Percentiles rank a stretch among this genome's conserved stretches.
phyloP scores from a whole-genome alignment of 257 asterid species.

The Anisodus acutangulus region DNA sequence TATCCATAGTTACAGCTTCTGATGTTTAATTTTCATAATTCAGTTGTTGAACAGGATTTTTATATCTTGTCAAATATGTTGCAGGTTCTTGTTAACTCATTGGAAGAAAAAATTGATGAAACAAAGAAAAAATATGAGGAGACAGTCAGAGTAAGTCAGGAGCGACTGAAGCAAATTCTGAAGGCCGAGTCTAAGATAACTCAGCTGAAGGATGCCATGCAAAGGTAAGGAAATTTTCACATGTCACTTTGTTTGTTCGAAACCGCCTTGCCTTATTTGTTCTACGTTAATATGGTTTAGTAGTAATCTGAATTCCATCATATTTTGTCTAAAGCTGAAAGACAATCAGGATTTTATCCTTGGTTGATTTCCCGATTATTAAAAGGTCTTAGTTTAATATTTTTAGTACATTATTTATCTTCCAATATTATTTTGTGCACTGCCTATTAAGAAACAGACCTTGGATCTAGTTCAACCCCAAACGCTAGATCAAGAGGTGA shows the following conservation, averaged over 20 bases:
- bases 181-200: slow-evolving; percentile 78
- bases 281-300: neutral
- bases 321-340: neutral
- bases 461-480: no score
- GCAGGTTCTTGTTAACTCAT: slow-evolving; percentile 64
- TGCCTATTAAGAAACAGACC: neutral
- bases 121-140: slow-evolving; percentile 75
- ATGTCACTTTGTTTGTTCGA: slow-evolving; percentile 13
- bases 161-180: slow-evolving; percentile 64
- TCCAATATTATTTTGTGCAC: neutral
- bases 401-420: neutral
- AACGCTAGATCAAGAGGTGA: no score
- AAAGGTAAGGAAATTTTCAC: slow-evolving; percentile 50
- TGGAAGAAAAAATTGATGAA: slow-evolving; percentile 71
- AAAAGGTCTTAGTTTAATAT: slow-evolving; percentile 7
- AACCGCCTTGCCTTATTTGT: neutral
- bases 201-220: slow-evolving; percentile 67
- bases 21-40: slow-evolving; percentile 19
- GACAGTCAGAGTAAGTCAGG: slow-evolving; percentile 58
- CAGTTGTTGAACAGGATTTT: neutral
- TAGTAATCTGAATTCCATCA: neutral
- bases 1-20: neutral
- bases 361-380: neutral
- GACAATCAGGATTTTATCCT: neutral
- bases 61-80: slow-evolving; percentile 26